A percentile compares a stretch with the other conserved stretches of the same genome.
Conservation (phyloP, 225 moss, liverwort and hornwort genomes). For the Pseudoscleropodium purum region DNA sequence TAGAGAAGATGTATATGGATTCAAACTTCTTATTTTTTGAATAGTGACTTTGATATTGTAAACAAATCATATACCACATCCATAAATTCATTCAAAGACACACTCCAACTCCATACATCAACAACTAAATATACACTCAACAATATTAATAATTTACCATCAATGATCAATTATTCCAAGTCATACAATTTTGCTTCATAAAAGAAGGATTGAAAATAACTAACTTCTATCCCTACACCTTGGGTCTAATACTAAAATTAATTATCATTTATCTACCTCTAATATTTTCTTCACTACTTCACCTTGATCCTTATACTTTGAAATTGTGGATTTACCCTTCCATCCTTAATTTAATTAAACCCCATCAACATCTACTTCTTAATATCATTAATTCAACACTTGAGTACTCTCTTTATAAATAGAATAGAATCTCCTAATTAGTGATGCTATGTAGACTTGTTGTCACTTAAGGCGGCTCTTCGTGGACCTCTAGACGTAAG, state of each 20-base stretch:
- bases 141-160: background rate
- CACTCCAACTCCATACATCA: background rate
- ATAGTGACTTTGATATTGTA: background rate
- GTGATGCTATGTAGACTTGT: no score
- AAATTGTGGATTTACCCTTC: no score
- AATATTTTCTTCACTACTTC: background rate
- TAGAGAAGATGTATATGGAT: fast-evolving
- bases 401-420: no score
- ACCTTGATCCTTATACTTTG: background rate
- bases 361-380: no score
- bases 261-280: background rate
- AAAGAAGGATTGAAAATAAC: background rate
- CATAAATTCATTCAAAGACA: background rate
- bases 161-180: background rate
- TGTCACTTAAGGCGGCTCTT: no score
- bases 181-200: background rate
- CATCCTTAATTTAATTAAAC: no score
- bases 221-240: fast-evolving
- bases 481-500: no score
- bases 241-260: fast-evolving
- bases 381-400: no score
- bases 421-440: no score
- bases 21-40: background rate
- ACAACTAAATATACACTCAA: background rate
- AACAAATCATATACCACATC: background rate